Percentiles rank a stretch among this genome's conserved stretches.
Evolutionary conservation across 1,284 basidiomycete species (phyloP).

Genomic region (Cerioporus squamosus): DNA sequence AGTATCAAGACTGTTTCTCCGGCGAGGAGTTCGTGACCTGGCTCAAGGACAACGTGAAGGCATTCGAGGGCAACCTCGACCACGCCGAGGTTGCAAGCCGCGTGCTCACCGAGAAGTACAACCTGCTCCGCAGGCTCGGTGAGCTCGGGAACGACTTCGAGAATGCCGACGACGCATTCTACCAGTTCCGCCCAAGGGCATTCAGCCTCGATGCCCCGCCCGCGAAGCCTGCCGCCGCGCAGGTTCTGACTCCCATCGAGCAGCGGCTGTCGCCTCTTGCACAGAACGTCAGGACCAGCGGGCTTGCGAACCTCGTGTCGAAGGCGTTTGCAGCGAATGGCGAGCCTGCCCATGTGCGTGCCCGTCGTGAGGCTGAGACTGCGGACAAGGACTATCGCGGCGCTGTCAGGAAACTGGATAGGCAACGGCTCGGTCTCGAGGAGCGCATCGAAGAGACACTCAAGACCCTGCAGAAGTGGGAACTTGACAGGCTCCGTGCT

Average conservation of each 20-base stretch:
- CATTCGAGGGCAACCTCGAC: slow-evolving; percentile 74
- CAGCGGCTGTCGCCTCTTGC: slow-evolving; percentile 49
- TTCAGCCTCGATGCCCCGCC: slow-evolving; percentile 59
- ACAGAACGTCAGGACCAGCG: slow-evolving; percentile 67
- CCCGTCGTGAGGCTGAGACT: slow-evolving; percentile 76
- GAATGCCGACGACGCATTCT: slow-evolving; percentile 74
- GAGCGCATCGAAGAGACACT: slow-evolving; percentile 84
- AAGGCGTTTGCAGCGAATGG: slow-evolving; percentile 64
- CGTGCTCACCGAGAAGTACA: slow-evolving; percentile 77
- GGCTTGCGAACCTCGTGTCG: slow-evolving; percentile 71
- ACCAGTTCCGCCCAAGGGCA: slow-evolving; percentile 79
- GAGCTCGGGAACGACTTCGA: slow-evolving; percentile 83
- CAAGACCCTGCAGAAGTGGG: slow-evolving; percentile 83
- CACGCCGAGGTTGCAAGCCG: slow-evolving; percentile 79
- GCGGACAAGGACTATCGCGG: slow-evolving; percentile 80
- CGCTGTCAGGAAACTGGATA: slow-evolving; percentile 77
- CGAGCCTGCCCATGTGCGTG: slow-evolving; percentile 71
- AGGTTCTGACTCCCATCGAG: slow-evolving; percentile 38
- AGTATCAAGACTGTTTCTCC: slow-evolving; percentile 85
- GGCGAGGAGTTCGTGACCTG: slow-evolving; percentile 82
- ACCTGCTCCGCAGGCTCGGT: slow-evolving; percentile 76
- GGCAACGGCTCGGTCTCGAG: slow-evolving; percentile 81
- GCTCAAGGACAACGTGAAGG: slow-evolving; percentile 72
- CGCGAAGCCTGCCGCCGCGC: slow-evolving; percentile 32
- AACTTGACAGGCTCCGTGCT: slow-evolving; percentile 79